phyloP scores from a whole-genome alignment of 345 rosid species.

The Gossypium ekmanianum region DNA sequence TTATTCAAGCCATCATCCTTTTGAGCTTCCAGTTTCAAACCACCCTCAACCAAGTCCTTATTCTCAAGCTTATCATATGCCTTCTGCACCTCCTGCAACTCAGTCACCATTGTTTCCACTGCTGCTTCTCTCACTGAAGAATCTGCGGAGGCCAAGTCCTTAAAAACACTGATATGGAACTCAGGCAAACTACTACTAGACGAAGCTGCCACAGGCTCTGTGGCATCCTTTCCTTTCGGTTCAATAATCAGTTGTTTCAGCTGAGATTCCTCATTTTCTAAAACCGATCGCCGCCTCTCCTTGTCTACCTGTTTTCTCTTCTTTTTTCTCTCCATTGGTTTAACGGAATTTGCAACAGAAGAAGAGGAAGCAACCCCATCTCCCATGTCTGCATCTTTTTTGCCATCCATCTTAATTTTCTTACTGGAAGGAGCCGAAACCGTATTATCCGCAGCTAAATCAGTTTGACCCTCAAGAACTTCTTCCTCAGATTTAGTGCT shows the following conservation, averaged over 20 bases:
- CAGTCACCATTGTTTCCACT: constrained; percentile 55
- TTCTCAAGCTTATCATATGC: constrained; percentile 50
- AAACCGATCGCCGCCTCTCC: constrained; percentile 42
- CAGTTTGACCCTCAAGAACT: constrained; percentile 29
- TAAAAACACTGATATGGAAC: constrained; percentile 70
- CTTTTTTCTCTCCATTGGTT: constrained; percentile 85
- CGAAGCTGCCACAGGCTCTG: constrained; percentile 24
- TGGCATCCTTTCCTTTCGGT: constrained; percentile 24
- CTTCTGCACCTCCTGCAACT: constrained; percentile 69
- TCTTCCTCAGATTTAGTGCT: constrained; percentile 32
- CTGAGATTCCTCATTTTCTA: constrained; percentile 25
- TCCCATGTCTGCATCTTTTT: constrained; percentile 18
- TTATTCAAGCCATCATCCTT: constrained; percentile 82
- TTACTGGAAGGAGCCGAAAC: constrained; percentile 29
- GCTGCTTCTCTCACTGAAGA: constrained; percentile 57
- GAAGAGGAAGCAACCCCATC: constrained; percentile 22
- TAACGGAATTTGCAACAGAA: constrained; percentile 31
- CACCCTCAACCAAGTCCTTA: constrained; percentile 49
- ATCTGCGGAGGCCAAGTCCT: constrained; percentile 65
- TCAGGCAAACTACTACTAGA: constrained; percentile 42
- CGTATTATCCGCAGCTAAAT: constrained; percentile 13
- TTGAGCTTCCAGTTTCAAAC: constrained; percentile 70
- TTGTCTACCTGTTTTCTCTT: constrained; percentile 73
- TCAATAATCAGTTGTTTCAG: constrained; percentile 21
- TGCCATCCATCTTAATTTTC: constrained; percentile 39